Evolutionary conservation across 2,329 filamentous ascomycete species (phyloP), one percentile per base, ranked within the genome.

Genomic region (Orbilia quercus): DNA sequence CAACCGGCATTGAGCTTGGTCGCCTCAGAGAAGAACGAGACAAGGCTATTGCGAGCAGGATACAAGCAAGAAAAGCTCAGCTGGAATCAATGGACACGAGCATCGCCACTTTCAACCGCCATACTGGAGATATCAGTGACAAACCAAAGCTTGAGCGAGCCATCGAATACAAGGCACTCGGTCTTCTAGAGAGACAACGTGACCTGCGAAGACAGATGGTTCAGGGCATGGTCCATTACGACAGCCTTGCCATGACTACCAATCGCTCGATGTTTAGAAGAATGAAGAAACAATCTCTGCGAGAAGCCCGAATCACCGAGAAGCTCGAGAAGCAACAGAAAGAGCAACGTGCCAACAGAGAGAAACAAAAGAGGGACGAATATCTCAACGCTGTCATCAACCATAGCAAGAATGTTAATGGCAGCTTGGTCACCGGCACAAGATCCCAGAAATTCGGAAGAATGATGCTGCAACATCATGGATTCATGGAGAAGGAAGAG

Each of bases 261-360:
- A 99, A 99, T 80, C 89, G 95, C 55, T 89, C 91, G 59, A 87
- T 89, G 78, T 97, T 97, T 81, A 90, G 95, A 36, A 89, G 95
- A 55, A 90, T 95, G 84, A 99, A 99, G 89, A 98, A 97, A 84
- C 94, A 97, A 81, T 96, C 90, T 54, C 86, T 98, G 54, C 90
- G 94, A 36, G 95, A 99, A 82, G 95, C 95, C 65, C 90, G 94
- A 66, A 96, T 99, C 76, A 99, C 95, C 0, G 95, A 99, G 86
- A 99, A 97, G 82, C 88, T 99, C 1, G 95, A 99, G 86, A 98
- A 98, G 83, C 93, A 99, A 81, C 95, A 99, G 80, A 91, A 95
- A 66, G 94, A 98, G 81, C 94, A 93, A 44, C 91, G 95, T 69
- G 94, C 98, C 83, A 91, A 91, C 76, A 91, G 96, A 75, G 95